phyloP scores from a whole-genome alignment of 805 yeast species.

The Torulaspora gathmanii region DNA sequence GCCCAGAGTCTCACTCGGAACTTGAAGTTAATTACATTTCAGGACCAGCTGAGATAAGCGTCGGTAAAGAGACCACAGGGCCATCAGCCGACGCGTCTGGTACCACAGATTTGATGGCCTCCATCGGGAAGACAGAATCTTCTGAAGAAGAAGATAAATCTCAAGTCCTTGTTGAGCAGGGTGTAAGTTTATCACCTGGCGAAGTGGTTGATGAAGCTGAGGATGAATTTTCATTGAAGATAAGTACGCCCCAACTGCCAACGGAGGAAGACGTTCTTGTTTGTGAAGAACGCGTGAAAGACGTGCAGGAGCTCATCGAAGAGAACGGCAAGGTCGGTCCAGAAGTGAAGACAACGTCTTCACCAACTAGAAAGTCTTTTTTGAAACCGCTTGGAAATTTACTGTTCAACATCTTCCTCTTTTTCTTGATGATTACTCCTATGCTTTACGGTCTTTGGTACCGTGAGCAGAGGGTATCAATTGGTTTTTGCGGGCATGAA shows the following conservation, averaged over 20 bases:
- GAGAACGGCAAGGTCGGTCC: neutral
- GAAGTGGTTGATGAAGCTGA: neutral
- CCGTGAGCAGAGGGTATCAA: conserved; percentile 53
- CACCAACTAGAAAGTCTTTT: neutral
- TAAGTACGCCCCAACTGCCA: conserved; percentile 20
- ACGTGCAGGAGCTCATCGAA: conserved; percentile 2
- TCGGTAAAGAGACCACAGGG: neutral
- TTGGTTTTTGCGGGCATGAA: conserved; percentile 75
- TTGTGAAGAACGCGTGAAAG: conserved; percentile 14
- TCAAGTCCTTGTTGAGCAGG: neutral
- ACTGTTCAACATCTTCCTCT: conserved; percentile 29
- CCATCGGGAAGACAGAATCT: neutral
- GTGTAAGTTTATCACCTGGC: neutral
- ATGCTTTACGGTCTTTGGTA: conserved; percentile 53
- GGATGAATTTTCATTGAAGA: neutral
- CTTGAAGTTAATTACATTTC: conserved; percentile 3
- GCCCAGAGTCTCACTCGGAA: conserved; percentile 7
- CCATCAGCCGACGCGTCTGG: neutral
- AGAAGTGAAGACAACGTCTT: neutral
- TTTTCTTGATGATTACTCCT: conserved; percentile 37
- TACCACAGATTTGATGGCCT: neutral
- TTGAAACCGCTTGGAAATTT: conserved; percentile 6
- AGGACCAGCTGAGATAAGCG: neutral
- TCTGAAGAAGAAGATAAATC: conserved; percentile 3
- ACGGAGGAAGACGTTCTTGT: conserved; percentile 19